phyloP scores from a whole-genome alignment of 2,329 filamentous ascomycete species.

The Calcarisporium arbuscula region DNA sequence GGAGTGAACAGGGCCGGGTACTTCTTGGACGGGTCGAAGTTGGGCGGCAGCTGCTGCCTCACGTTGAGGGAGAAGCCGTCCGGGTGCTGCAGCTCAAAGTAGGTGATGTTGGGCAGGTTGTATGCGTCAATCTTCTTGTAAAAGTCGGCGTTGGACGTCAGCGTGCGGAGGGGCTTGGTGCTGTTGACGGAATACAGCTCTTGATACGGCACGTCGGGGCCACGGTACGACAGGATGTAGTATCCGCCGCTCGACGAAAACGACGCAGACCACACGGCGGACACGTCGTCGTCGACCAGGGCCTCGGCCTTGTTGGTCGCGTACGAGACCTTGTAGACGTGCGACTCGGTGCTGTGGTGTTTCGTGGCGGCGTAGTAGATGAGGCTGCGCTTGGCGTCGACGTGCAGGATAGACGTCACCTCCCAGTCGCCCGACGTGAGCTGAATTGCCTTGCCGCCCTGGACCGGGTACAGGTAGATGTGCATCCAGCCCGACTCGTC shows the following conservation, averaged over 20 bases:
- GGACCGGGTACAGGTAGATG: constrained; percentile 56
- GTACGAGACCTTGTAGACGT: constrained; percentile 61
- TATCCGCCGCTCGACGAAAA: constrained; percentile 58
- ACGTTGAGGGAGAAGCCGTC: constrained; percentile 57
- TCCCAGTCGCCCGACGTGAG: constrained; percentile 64
- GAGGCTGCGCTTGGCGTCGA: constrained; percentile 49
- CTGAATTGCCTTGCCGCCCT: constrained; percentile 46
- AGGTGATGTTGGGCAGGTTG: constrained; percentile 57
- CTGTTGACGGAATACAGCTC: constrained; percentile 56
- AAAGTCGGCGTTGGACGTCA: constrained; percentile 54
- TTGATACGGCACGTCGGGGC: constrained; percentile 64
- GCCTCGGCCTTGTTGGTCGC: constrained; percentile 45
- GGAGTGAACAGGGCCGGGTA: constrained; percentile 63
- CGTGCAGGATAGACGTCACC: constrained; percentile 50
- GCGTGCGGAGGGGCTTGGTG: constrained; percentile 44
- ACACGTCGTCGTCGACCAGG: constrained; percentile 53
- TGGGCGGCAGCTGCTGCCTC: constrained; percentile 57
- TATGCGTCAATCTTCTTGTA: constrained; percentile 51
- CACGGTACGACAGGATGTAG: constrained; percentile 59
- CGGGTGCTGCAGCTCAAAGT: constrained; percentile 55
- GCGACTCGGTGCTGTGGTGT: constrained; percentile 59
- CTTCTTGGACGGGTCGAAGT: constrained; percentile 55
- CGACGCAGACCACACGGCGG: constrained; percentile 57
- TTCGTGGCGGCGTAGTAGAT: constrained; percentile 62
- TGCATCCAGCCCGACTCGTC: constrained; percentile 65